Conservation (phyloP, 1,139 yeast species). For the Saccharomyces hybrid region DNA sequence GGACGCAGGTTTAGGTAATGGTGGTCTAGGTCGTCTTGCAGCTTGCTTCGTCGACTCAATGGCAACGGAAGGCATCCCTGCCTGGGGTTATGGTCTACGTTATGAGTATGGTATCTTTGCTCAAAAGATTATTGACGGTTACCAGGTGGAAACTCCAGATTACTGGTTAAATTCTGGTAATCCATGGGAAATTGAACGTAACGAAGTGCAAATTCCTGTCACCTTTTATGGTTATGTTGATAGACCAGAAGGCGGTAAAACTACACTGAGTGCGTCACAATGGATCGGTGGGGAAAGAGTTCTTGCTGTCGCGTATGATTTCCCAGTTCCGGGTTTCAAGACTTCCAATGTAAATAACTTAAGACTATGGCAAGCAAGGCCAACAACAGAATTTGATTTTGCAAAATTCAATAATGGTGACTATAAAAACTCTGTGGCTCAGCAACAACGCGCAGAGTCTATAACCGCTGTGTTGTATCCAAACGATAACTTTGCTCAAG, state of each 20-base stretch:
- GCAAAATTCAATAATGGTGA: conserved; percentile 89
- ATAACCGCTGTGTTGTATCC: conserved; percentile 90
- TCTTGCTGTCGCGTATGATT: conserved; percentile 86
- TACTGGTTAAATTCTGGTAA: conserved; percentile 84
- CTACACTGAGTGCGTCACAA: conserved; percentile 40
- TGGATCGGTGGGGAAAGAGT: conserved; percentile 92
- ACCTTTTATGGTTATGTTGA: conserved; percentile 84
- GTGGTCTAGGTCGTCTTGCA: conserved; percentile 91
- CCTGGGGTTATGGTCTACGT: conserved; percentile 95
- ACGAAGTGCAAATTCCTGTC: conserved; percentile 86
- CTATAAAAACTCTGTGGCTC: conserved; percentile 73
- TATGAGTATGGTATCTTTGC: conserved; percentile 92
- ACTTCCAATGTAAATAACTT: conserved; percentile 81
- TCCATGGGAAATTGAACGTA: conserved; percentile 89
- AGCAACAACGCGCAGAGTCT: conserved; percentile 84
- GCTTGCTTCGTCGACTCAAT: conserved; percentile 91
- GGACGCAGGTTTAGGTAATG: conserved; percentile 92
- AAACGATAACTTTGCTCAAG: conserved; percentile 84
- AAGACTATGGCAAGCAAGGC: conserved; percentile 85
- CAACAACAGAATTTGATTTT: conserved; percentile 88
- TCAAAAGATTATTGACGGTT: conserved; percentile 85
- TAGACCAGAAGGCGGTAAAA: conserved; percentile 47
- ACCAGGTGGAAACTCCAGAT: conserved; percentile 91
- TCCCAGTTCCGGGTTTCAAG: conserved; percentile 88
- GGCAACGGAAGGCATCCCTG: conserved; percentile 80